phyloP scores from a whole-genome alignment of 2,329 filamentous ascomycete genomes.

The Didymosphaeria variabile region DNA sequence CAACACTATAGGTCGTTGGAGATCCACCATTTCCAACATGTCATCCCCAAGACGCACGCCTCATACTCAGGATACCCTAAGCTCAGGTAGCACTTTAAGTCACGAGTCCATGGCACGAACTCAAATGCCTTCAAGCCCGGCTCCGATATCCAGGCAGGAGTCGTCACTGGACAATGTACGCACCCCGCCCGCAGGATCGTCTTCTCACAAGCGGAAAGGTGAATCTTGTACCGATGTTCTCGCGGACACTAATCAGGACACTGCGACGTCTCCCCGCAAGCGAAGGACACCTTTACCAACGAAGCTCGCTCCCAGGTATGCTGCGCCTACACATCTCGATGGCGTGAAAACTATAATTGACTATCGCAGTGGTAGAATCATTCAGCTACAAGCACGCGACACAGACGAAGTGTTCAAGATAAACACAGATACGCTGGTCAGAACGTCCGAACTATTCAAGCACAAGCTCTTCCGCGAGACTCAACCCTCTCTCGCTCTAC shows the following conservation, averaged over 20 bases:
- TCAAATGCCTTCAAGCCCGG: neutral
- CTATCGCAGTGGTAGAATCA: neutral
- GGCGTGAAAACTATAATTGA: neutral
- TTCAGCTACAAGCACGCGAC: slow-evolving; percentile 7
- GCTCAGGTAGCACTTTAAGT: neutral
- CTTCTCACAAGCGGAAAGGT: neutral
- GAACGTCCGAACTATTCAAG: slow-evolving; percentile 6
- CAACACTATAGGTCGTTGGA: too few relatives aligned
- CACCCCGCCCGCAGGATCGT: neutral
- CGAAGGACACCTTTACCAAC: neutral
- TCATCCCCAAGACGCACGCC: neutral
- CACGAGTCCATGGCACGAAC: neutral
- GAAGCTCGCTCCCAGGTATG: neutral
- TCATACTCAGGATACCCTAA: neutral
- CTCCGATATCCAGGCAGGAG: neutral
- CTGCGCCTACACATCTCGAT: neutral
- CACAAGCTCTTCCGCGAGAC: neutral
- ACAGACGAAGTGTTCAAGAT: slow-evolving; percentile 5
- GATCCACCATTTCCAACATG: too few relatives aligned
- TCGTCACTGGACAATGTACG: neutral
- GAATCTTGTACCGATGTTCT: neutral
- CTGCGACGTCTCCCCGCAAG: neutral
- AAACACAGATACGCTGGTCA: neutral
- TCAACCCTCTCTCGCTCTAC: neutral
- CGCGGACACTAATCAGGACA: neutral